These are phyloP conservation scores for Logfia minima DNA, from an alignment of 129 eudicot genomes.

Conservation along the genomic window DNA sequence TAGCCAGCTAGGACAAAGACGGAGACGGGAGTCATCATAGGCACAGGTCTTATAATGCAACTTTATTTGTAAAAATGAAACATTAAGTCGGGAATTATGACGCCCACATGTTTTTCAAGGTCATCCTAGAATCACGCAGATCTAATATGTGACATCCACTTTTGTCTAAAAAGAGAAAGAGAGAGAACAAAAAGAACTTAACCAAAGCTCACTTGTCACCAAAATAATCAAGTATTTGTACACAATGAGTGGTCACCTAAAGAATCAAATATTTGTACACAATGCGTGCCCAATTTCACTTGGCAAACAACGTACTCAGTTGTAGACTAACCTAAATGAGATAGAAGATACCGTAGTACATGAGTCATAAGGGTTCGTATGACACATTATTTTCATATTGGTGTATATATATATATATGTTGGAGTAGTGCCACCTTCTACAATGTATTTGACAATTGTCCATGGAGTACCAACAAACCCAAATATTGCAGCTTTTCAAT, in stretches of 20 bases:
- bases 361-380: constrained; percentile 47
- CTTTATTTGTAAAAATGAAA: too few species aligned
- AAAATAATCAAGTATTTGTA: too few species aligned
- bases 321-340: constrained; percentile 77
- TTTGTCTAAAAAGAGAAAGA: too few species aligned
- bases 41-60: too few species aligned
- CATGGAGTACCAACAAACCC: constrained; percentile 98
- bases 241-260: constrained; percentile 53
- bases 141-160: background rate
- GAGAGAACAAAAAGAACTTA: too few species aligned
- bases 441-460: constrained; percentile 95
- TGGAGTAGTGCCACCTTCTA: constrained; percentile 93
- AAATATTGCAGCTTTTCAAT: constrained; percentile 80
- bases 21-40: too few species aligned
- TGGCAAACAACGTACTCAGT: constrained; percentile 74
- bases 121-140: too few species aligned
- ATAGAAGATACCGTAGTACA: constrained; percentile 65
- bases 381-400: constrained; percentile 92
- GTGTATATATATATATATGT: constrained; percentile 53
- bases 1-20: too few species aligned
- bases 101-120: too few species aligned
- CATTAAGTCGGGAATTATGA: too few species aligned
- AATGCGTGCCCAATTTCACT: constrained; percentile 76
- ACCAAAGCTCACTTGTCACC: constrained; percentile 53
- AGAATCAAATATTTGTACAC: constrained; percentile 89